Percentiles rank a stretch among this genome's conserved stretches.
Evolutionary conservation across 768 basidiomycete genomes (phyloP).

Genomic region (Amanita phalloides): DNA sequence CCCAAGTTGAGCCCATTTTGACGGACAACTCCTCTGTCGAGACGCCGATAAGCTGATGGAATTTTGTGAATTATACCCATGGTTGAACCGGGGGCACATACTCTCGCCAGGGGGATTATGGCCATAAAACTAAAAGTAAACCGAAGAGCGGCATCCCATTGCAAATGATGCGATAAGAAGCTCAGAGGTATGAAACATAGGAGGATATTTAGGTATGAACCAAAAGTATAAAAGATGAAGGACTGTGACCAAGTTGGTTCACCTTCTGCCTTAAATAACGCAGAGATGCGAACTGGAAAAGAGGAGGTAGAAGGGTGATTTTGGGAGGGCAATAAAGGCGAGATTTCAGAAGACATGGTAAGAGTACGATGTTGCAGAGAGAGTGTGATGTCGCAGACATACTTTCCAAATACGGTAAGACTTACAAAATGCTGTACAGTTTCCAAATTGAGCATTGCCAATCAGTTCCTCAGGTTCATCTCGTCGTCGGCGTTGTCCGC

Average conservation of each 20-base stretch:
- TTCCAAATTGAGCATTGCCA: neutral
- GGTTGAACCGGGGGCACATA: conserved; percentile 18
- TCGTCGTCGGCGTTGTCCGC: conserved; percentile 52
- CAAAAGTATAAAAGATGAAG: conserved; percentile 48
- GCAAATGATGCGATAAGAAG: conserved; percentile 45
- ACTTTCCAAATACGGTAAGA: neutral
- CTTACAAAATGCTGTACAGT: neutral
- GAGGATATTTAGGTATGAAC: conserved; percentile 64
- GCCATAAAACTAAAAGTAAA: conserved; percentile 73
- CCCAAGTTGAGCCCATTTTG: conserved; percentile 74
- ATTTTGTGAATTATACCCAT: neutral
- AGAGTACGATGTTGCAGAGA: conserved; percentile 13
- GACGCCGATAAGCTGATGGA: conserved; percentile 56
- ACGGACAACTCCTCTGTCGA: conserved; percentile 75
- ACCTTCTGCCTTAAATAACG: conserved; percentile 43
- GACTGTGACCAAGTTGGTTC: conserved; percentile 54
- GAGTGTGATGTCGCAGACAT: neutral
- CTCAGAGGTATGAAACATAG: conserved; percentile 75
- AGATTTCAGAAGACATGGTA: conserved; percentile 26
- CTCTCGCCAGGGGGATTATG: conserved; percentile 83
- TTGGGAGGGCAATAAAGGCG: conserved; percentile 38
- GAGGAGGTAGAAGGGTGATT: conserved; percentile 14
- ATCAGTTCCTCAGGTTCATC: conserved; percentile 2
- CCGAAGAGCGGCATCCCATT: conserved; percentile 71
- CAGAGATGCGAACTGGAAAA: conserved; percentile 21